phyloP scores from a whole-genome alignment of 208 protist species.

The Zelonia costaricensis region DNA sequence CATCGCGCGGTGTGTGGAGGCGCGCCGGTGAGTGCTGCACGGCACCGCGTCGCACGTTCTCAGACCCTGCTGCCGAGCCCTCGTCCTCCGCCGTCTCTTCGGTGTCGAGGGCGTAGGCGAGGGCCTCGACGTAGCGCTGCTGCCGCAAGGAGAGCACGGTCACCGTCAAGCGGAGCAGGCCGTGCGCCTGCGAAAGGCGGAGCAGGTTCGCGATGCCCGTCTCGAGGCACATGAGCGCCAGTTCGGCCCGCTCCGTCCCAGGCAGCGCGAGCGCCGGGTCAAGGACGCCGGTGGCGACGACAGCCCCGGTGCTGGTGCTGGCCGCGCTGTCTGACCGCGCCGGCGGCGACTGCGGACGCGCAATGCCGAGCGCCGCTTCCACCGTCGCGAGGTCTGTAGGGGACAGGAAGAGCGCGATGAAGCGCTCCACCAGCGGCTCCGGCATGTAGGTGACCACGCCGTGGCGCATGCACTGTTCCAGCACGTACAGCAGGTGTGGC shows the following conservation, averaged over 20 bases:
- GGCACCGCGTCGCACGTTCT: not conserved
- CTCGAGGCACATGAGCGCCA: conserved; percentile 61
- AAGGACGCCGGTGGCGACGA: no score
- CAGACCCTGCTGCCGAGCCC: not conserved
- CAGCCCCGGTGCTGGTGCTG: no score
- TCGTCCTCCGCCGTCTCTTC: conserved; percentile 14
- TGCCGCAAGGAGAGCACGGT: conserved; percentile 52
- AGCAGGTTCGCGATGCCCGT: conserved; percentile 42
- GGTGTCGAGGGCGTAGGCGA: conserved; percentile 39
- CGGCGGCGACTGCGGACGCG: no score
- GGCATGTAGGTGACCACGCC: conserved; percentile 53
- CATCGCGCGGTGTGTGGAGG: not conserved
- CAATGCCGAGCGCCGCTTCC: conserved; percentile 26
- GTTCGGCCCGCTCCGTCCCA: conserved; percentile 41
- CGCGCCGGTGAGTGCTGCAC: not conserved
- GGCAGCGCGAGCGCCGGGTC: no score
- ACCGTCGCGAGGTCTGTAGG: conserved; percentile 10
- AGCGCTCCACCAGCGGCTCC: conserved; percentile 51
- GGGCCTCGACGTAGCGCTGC: conserved; percentile 50
- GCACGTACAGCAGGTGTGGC: conserved; percentile 32
- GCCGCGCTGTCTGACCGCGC: not conserved
- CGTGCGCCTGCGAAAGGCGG: conserved; percentile 42
- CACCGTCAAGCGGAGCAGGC: conserved; percentile 43
- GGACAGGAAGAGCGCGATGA: conserved; percentile 49
- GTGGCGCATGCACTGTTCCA: conserved; percentile 47